Base-by-base conservation (phyloP, 1,284 basidiomycete genomes). In the Cystobasidium pallidum region DNA sequence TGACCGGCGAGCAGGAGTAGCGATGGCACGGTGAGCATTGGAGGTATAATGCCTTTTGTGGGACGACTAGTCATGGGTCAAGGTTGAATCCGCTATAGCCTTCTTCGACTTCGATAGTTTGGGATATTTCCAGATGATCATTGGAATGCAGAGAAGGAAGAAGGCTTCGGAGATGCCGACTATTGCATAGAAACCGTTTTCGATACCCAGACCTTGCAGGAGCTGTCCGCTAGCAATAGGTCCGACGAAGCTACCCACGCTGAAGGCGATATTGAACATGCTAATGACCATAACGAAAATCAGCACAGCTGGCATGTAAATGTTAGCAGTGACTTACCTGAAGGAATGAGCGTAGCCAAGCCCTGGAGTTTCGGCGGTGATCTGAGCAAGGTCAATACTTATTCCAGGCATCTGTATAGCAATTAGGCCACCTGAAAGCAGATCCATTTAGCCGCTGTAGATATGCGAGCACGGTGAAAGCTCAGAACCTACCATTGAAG, bases 151-250 rank as follows among this genome's bases (percentile, higher is more conserved):
- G 7, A 70, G 26, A 17, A 70, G 41, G 41, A 36, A 70, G 58
- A 47, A 70, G 21, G 30, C 39, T 34, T 58, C 67, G 30, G 67
- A 32, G 30, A 70, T 70, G 4, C 57, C 67, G 19, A 72, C 54
- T 41, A 72, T 45, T 6, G 63, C 32, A 41, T 66, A 62, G 74
- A 75, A 78, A 4, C 73, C 76, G 4, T 24, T 67, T 15, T 32
- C 28, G 13, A 70, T 73, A 17, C 66, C 58, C 11, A 75, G 30
- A 0, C 61, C 71, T 17, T 66, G 36, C 13, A 76, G 28, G 13
- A 77, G 39, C 45, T 78, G 77, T 2, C 78, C 78, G 1, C 68
- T 75, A 11, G 76, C 62, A 66, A 78, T 77, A 6, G 76, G 76
- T 45, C 77, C 75, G 24, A 78, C 32, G 47, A 78, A 75, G 0